These are phyloP conservation scores for Vigna nakashimae DNA, from an alignment of 306 rosid species.

Conservation along the genomic window DNA sequence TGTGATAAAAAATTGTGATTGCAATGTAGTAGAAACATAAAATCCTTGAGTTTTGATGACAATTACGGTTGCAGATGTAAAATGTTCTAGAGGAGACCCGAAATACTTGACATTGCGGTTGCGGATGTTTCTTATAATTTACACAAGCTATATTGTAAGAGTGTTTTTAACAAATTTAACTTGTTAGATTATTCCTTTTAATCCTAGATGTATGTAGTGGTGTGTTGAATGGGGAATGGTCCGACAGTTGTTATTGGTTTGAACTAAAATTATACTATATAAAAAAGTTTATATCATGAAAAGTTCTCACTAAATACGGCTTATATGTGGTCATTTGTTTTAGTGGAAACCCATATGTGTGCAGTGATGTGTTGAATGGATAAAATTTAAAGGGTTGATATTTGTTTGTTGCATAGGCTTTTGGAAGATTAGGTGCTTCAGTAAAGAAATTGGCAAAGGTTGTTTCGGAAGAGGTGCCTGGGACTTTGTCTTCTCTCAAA, in stretches of 20 bases:
- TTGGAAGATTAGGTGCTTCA: conserved; percentile 57
- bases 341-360: background rate
- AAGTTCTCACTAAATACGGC: background rate
- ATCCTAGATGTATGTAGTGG: background rate
- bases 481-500: conserved; percentile 61
- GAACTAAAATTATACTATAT: too few species aligned
- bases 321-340: conserved; percentile 4
- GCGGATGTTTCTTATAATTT: background rate
- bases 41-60: background rate
- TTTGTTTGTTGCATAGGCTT: conserved; percentile 51
- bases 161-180: background rate
- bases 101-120: background rate
- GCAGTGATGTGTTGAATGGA: background rate
- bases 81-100: background rate
- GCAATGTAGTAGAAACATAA: background rate
- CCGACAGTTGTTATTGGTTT: too few species aligned
- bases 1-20: background rate
- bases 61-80: background rate
- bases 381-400: conserved; percentile 14
- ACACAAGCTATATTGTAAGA: background rate
- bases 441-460: conserved; percentile 53
- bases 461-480: conserved; percentile 59
- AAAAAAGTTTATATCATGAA: background rate
- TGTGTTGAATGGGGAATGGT: background rate
- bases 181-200: background rate